phyloP scores from a whole-genome alignment of 192 early-diverging fungal genomes.

The Entomortierella parvispora region DNA sequence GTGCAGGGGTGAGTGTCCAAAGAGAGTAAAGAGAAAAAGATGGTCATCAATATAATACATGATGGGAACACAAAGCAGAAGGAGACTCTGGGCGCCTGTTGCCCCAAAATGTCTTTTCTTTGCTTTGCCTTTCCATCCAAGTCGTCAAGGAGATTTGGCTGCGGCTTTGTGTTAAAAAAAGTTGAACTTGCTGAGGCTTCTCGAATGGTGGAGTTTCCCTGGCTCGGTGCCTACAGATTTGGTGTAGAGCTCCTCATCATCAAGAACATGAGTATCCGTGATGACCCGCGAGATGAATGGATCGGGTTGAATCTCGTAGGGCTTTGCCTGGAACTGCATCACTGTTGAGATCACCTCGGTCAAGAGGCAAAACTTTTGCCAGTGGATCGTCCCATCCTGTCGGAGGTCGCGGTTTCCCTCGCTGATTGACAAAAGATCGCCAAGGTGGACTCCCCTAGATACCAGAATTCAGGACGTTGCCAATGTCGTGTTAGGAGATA shows the following conservation, averaged over 20 bases:
- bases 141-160: too few species aligned
- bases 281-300: constrained; percentile 46
- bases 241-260: constrained; percentile 53
- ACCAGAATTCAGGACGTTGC: background rate
- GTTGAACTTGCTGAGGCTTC: constrained; percentile 34
- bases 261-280: constrained; percentile 41
- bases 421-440: constrained; percentile 77
- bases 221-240: constrained; percentile 55
- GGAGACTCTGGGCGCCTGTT: too few species aligned
- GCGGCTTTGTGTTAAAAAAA: too few species aligned
- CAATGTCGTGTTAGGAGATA: too few species aligned
- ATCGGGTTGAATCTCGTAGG: constrained; percentile 49
- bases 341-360: constrained; percentile 71
- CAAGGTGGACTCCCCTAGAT: constrained; percentile 71
- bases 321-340: constrained; percentile 61
- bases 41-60: too few species aligned
- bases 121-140: too few species aligned
- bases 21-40: too few species aligned
- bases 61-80: too few species aligned
- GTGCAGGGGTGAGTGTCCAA: too few species aligned
- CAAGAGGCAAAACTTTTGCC: constrained; percentile 78
- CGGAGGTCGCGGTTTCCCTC: constrained; percentile 75
- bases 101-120: too few species aligned
- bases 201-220: constrained; percentile 32
- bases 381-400: constrained; percentile 72